Evolutionary conservation across 2,329 filamentous ascomycete genomes (phyloP), one percentile per base, ranked within the genome.

Genomic region (Calonectria henricotiae): DNA sequence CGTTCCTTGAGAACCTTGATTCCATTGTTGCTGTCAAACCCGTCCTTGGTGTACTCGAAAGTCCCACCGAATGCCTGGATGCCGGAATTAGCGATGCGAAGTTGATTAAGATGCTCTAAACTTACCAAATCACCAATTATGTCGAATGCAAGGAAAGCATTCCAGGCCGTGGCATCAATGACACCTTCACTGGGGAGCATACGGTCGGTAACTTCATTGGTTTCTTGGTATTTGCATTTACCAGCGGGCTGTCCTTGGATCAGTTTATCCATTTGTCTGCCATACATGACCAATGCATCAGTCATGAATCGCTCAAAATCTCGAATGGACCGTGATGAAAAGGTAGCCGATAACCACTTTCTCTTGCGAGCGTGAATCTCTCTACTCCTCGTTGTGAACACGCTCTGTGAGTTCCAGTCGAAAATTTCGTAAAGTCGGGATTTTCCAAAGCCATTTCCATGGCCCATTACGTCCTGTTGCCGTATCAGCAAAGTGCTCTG

Each of bases 91-190:
- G 30, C n/a, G 12, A 17, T 6, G 8, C 0, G 6, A 9, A 12
- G 2, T 25, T 13, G n/a, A 23, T 5, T 13, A 15, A 4, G 13
- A 3, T 3, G 5, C 2, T 4, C 9, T 11, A 5, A 25, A 37
- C 49, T n/a, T 23, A 55, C 49, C n/a, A 55, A 37, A 25, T 55
- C 49, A 11, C 49, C 49, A 37, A 55, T 55, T 7, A 55, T 55
- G 11, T 55, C 49, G 6, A 55, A 55, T 8, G 49, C 49, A 8
- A 55, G 49, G 12, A 55, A 55, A 3, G 49, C 49, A 15, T 37
- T 55, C 49, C 49, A 55, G n/a, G n/a, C 49, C 15, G 49, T 55
- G n/a, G 49, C 49, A 55, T 55, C 27, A 13, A 55, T 37, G 5
- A 55, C 49, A 2, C 49, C 49, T 23, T 55, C 49, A 3, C 13